A percentile compares a stretch with the other conserved stretches of the same genome.
phyloP scores from a whole-genome alignment of 2,329 filamentous ascomycete genomes.

The Pseudomassariella vexata region DNA sequence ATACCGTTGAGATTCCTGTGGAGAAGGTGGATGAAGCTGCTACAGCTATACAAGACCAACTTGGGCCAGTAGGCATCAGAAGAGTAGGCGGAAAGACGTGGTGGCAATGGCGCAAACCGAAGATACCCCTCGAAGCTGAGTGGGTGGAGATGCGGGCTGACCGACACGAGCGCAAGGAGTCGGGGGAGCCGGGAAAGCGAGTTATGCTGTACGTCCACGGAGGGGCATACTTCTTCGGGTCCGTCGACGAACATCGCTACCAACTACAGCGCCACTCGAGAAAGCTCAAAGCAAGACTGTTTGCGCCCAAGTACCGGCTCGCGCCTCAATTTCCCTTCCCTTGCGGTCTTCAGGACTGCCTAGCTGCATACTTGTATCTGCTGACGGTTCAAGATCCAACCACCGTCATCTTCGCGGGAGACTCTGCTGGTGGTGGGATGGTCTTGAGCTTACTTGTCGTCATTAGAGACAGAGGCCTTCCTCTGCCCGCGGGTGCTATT shows the following conservation, averaged over 20 bases:
- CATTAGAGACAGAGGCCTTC: constrained; percentile 75
- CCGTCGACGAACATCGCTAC: constrained; percentile 94
- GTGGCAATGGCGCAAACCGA: constrained; percentile 81
- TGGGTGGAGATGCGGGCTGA: constrained; percentile 96
- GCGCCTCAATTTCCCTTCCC: constrained; percentile 95
- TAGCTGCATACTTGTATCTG: constrained; percentile 82
- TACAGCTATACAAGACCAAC: constrained; percentile 59
- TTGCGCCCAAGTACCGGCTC: constrained; percentile 82
- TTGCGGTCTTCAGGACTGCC: constrained; percentile 82
- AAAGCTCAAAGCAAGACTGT: constrained; percentile 83
- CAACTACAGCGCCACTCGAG: constrained; percentile 94
- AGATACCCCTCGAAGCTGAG: constrained; percentile 67
- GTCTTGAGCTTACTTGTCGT: constrained; percentile 72
- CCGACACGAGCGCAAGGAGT: constrained; percentile 64
- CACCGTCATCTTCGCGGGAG: constrained; percentile 82
- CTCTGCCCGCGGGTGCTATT: constrained; percentile 82
- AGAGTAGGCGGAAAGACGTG: constrained; percentile 75
- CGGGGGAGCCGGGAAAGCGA: constrained; percentile 55
- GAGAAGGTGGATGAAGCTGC: constrained; percentile 63
- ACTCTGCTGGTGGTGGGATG: constrained; percentile 93
- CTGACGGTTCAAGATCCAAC: constrained; percentile 69
- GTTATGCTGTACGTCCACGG: constrained; percentile 94
- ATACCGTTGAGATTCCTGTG: constrained; percentile 60
- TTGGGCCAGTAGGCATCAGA: constrained; percentile 70
- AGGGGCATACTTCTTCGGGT: constrained; percentile 92